These are phyloP conservation scores for Kluyveromyces starmeri DNA, from an alignment of 805 yeast genomes.

Conservation along the genomic window DNA sequence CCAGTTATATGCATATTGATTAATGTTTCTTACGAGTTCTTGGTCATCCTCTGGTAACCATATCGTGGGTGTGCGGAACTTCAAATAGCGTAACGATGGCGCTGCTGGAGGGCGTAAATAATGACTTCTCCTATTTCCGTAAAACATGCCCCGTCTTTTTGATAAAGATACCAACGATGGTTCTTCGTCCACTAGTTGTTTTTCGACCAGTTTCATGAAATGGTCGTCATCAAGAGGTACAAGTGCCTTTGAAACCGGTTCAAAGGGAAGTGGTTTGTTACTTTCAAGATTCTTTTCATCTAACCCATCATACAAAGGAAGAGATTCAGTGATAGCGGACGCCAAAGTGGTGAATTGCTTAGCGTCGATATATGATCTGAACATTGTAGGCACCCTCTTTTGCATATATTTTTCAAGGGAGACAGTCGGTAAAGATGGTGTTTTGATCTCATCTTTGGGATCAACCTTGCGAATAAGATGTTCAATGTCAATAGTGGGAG, in stretches of 20 bases:
- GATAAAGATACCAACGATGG: slow-evolving; percentile 28
- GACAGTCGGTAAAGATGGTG: slow-evolving; percentile 24
- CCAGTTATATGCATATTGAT: slow-evolving; percentile 90
- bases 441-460: slow-evolving; percentile 28
- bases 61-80: slow-evolving; percentile 80
- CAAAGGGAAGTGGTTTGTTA: slow-evolving; percentile 29
- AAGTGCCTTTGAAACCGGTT: slow-evolving; percentile 58
- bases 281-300: slow-evolving; percentile 21
- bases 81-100: slow-evolving; percentile 73
- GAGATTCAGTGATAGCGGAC: slow-evolving; percentile 26
- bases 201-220: slow-evolving; percentile 48
- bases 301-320: slow-evolving; percentile 29
- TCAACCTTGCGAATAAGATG: slow-evolving; percentile 12
- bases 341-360: slow-evolving; percentile 29
- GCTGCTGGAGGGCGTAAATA: slow-evolving; percentile 83
- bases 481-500: slow-evolving; percentile 31
- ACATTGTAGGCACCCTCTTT: slow-evolving; percentile 18
- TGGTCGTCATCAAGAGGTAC: slow-evolving; percentile 56
- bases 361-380: slow-evolving; percentile 26
- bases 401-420: slow-evolving; percentile 24
- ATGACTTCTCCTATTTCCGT: slow-evolving; percentile 45
- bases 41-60: slow-evolving; percentile 96
- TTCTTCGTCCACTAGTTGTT: slow-evolving; percentile 38
- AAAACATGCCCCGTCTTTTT: slow-evolving; percentile 37
- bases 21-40: slow-evolving; percentile 66